A percentile compares a stretch with the other conserved stretches of the same genome.
Evolutionary conservation across 345 rosid species (phyloP).

Genomic region (Hypericum androsaemum): DNA sequence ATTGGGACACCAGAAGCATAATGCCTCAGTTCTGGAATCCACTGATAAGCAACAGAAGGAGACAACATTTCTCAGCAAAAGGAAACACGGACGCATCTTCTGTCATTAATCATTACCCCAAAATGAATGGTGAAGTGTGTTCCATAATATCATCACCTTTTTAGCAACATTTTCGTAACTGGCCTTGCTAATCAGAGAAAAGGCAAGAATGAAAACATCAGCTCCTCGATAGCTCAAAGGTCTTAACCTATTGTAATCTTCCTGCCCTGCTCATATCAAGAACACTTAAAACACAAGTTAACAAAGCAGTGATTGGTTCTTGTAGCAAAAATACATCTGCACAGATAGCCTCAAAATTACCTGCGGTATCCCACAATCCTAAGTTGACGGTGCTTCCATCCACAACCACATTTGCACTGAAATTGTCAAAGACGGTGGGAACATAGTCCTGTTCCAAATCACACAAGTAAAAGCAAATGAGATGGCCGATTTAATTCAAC

Average conservation of each 20-base stretch:
- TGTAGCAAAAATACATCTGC: no score
- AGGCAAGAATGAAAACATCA: conserved; percentile 29
- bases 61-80: no score
- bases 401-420: conserved; percentile 29
- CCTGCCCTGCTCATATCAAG: conserved; percentile 18
- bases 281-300: conserved; percentile 2
- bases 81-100: no score
- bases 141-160: conserved; percentile 10
- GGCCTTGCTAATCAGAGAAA: conserved; percentile 29
- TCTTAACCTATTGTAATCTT: conserved; percentile 28
- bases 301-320: background rate
- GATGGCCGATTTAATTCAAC: background rate
- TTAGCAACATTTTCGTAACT: conserved; percentile 28
- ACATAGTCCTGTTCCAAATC: conserved; percentile 20
- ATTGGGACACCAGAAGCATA: conserved; percentile 31
- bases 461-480: background rate
- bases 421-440: conserved; percentile 29
- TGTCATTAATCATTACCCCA: no score
- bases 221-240: conserved; percentile 30
- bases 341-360: conserved; percentile 5
- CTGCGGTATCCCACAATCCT: conserved; percentile 29
- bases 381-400: conserved; percentile 23
- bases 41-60: conserved; percentile 15
- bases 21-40: conserved; percentile 31
- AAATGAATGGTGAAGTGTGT: no score